Evolutionary conservation across 164 flowering plant genomes (phyloP).

Genomic region (Aristolochia contorta): DNA sequence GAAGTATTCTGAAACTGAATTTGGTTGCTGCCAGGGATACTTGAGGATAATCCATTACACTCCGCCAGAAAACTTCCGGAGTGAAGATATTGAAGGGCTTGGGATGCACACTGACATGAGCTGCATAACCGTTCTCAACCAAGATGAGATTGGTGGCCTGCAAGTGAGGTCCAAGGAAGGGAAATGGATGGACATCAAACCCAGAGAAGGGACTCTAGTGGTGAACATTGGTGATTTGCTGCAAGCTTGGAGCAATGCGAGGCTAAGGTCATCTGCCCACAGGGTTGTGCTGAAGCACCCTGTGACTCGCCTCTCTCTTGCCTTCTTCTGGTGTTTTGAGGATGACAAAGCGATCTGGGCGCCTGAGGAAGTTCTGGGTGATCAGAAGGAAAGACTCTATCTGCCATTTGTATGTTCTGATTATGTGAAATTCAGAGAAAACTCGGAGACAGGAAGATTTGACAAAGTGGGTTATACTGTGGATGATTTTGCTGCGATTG

Average conservation of each 20-base stretch:
- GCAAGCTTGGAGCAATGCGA: constrained; percentile 93
- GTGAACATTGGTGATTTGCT: constrained; percentile 82
- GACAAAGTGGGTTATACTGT: too few relatives aligned
- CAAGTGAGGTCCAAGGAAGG: constrained; percentile 77
- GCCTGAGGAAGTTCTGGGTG: constrained; percentile 70
- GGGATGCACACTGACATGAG: constrained; percentile 97
- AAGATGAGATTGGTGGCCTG: constrained; percentile 75
- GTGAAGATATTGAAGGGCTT: constrained; percentile 62
- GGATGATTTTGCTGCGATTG: too few relatives aligned
- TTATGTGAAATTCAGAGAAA: constrained; percentile 7
- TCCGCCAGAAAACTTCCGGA: constrained; percentile 24
- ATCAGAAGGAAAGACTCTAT: constrained; percentile 41
- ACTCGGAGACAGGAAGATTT: too few relatives aligned
- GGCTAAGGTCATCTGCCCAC: constrained; percentile 72
- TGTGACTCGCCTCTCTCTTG: constrained; percentile 48
- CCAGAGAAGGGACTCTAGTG: constrained; percentile 53
- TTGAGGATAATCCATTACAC: constrained; percentile 68
- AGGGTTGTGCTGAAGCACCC: constrained; percentile 46
- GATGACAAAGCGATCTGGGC: constrained; percentile 67
- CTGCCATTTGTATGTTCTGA: constrained; percentile 56
- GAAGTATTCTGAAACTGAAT: constrained; percentile 39
- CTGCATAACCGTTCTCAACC: constrained; percentile 71
- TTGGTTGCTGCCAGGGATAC: constrained; percentile 66
- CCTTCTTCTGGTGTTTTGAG: constrained; percentile 92
- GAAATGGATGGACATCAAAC: constrained; percentile 64